phyloP scores from a whole-genome alignment of 805 yeast species.

The Teunomyces atbi region DNA sequence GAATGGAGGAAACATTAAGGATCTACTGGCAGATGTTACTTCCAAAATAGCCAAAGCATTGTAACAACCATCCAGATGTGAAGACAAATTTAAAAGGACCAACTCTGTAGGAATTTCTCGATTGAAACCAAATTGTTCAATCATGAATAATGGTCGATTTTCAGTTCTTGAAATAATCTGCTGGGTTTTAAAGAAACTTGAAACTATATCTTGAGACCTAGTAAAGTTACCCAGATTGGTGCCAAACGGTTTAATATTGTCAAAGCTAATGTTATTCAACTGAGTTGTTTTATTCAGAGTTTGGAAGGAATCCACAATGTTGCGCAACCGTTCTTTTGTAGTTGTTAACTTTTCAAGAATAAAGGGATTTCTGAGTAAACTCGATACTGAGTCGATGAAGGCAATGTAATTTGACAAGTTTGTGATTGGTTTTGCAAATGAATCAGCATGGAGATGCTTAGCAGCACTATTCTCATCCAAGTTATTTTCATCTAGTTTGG shows the following conservation, averaged over 20 bases:
- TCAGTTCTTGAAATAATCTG: conserved; percentile 38
- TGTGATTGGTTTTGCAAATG: conserved; percentile 29
- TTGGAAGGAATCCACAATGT: conserved; percentile 16
- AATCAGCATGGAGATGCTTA: conserved; percentile 14
- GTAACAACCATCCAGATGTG: conserved; percentile 13
- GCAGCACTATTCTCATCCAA: conserved; percentile 5
- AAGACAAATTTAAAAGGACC: conserved; percentile 32
- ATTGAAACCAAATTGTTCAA: neutral
- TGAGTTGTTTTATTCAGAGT: conserved; percentile 13
- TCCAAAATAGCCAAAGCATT: conserved; percentile 40
- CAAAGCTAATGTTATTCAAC: conserved; percentile 34
- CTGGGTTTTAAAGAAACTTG: conserved; percentile 34
- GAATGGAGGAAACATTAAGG: conserved; percentile 42
- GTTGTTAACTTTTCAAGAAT: conserved; percentile 29
- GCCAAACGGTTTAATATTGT: conserved; percentile 32
- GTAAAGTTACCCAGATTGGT: conserved; percentile 7
- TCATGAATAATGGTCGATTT: conserved; percentile 18
- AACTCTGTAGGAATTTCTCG: conserved; percentile 24
- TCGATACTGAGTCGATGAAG: conserved; percentile 23
- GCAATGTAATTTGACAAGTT: conserved; percentile 29
- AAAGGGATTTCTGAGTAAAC: conserved; percentile 37
- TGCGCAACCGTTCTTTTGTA: conserved; percentile 13
- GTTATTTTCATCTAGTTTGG: conserved; percentile 11
- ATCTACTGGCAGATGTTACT: conserved; percentile 20
- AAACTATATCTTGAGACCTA: conserved; percentile 21